phyloP scores from a whole-genome alignment of 2,329 filamentous ascomycete species.

The Penicillium sp. region DNA sequence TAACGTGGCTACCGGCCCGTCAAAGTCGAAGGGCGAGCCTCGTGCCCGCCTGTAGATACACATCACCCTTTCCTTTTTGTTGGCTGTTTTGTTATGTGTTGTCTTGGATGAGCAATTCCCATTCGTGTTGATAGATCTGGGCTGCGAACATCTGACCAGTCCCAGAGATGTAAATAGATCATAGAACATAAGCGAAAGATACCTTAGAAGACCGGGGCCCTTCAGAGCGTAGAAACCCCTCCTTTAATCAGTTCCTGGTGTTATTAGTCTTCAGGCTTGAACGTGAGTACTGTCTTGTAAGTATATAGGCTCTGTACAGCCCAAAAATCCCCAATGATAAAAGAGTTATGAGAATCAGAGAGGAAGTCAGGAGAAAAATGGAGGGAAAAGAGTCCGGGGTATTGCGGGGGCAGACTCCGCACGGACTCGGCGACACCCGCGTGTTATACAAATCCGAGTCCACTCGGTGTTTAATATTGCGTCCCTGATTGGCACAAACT shows the following conservation, averaged over 20 bases:
- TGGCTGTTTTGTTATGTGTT: constrained; percentile 1
- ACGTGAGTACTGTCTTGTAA: neutral
- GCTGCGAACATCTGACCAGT: neutral
- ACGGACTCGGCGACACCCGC: constrained; percentile 2
- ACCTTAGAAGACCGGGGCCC: neutral
- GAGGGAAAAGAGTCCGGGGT: constrained; percentile 13
- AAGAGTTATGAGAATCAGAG: neutral
- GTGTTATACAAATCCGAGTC: constrained; percentile 2
- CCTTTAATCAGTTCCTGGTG: neutral
- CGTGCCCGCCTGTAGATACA: constrained; percentile 28
- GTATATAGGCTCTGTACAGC: neutral
- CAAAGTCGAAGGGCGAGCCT: constrained; percentile 17
- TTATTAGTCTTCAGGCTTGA: neutral
- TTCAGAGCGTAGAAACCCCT: neutral
- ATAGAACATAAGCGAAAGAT: constrained; percentile 19
- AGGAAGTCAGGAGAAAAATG: neutral
- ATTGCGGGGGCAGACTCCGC: constrained; percentile 11
- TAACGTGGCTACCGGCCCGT: constrained; percentile 29
- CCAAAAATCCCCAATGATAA: neutral
- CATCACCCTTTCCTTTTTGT: neutral
- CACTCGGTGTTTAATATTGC: constrained; percentile 13
- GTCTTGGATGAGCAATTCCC: constrained; percentile 15
- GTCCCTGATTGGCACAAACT: constrained; percentile 8
- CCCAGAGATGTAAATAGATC: constrained; percentile 22
- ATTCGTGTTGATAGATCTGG: constrained; percentile 17